These are phyloP conservation scores for Pyracantha coccinea DNA, from an alignment of 331 rosid genomes.

Conservation along the genomic window DNA sequence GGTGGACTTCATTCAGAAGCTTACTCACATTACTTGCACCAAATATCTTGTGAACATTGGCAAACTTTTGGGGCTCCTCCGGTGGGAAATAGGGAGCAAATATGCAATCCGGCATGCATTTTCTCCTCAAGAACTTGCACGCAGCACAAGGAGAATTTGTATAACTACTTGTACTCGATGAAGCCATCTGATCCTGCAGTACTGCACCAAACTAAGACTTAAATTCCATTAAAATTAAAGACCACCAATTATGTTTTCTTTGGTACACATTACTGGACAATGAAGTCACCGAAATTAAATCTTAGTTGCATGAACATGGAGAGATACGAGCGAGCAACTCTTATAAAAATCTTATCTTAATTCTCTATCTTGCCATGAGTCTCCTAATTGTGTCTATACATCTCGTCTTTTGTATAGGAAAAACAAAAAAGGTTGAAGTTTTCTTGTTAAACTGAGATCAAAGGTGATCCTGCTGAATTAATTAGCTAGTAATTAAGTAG, in stretches of 20 bases:
- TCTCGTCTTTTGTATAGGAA: not conserved
- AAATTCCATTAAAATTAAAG: not conserved
- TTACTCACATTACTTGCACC: conserved; percentile 94
- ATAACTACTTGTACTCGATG: conserved; percentile 52
- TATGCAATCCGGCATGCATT: conserved; percentile 69
- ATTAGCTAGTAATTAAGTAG: not conserved
- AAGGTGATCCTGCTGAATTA: not conserved
- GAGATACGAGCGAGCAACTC: too few relatives aligned
- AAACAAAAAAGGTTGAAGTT: not conserved
- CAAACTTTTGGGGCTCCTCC: conserved; percentile 80
- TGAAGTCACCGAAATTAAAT: too few relatives aligned
- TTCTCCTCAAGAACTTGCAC: conserved; percentile 78
- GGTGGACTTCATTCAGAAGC: conserved; percentile 66
- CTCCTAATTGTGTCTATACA: too few relatives aligned
- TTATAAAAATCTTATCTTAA: too few relatives aligned
- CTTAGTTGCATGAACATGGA: too few relatives aligned
- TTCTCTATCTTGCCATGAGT: not conserved
- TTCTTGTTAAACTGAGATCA: not conserved
- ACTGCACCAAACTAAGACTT: not conserved
- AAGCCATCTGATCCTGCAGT: conserved; percentile 29
- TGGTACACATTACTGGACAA: too few relatives aligned
- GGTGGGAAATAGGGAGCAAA: conserved; percentile 87
- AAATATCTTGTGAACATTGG: conserved; percentile 81
- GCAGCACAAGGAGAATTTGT: conserved; percentile 89
- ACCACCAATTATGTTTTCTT: not conserved